These are phyloP conservation scores for Rhodamnia argentea DNA, from an alignment of 345 rosid genomes.

Conservation along the genomic window DNA sequence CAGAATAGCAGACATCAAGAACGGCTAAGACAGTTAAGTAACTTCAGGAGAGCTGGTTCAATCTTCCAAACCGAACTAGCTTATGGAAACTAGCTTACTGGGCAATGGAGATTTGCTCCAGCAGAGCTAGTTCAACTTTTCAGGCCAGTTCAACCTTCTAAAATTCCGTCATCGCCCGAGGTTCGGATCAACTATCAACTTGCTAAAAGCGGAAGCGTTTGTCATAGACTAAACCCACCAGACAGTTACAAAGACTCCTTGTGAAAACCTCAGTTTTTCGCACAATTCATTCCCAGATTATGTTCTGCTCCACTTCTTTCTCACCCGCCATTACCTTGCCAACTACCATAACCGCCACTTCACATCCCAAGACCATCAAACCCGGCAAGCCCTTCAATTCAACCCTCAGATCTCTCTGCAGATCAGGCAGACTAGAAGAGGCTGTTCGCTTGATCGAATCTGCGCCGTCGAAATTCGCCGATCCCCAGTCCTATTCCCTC, in stretches of 20 bases:
- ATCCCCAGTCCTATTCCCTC: slow-evolving; percentile 12
- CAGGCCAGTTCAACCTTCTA: not conserved
- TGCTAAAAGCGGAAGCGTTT: not conserved
- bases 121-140: not conserved
- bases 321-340: not conserved
- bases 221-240: not conserved
- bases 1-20: not conserved
- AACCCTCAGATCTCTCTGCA: slow-evolving; percentile 13
- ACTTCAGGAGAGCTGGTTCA: not conserved
- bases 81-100: not conserved
- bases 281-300: not conserved
- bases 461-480: slow-evolving; percentile 6
- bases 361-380: not conserved
- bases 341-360: not conserved
- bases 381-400: not conserved
- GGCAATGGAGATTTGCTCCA: not conserved
- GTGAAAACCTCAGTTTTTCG: not conserved
- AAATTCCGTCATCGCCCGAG: not conserved
- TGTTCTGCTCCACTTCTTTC: slow-evolving; percentile 9
- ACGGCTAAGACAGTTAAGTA: not conserved
- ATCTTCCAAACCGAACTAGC: not conserved
- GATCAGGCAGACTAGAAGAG: slow-evolving; percentile 14
- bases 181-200: not conserved
- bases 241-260: not conserved
- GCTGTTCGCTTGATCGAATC: slow-evolving; percentile 17